A percentile compares a stretch with the other conserved stretches of the same genome.
These are phyloP conservation scores for Penicillium concentricum DNA, from an alignment of 2,329 filamentous ascomycete genomes.

Conservation along the genomic window DNA sequence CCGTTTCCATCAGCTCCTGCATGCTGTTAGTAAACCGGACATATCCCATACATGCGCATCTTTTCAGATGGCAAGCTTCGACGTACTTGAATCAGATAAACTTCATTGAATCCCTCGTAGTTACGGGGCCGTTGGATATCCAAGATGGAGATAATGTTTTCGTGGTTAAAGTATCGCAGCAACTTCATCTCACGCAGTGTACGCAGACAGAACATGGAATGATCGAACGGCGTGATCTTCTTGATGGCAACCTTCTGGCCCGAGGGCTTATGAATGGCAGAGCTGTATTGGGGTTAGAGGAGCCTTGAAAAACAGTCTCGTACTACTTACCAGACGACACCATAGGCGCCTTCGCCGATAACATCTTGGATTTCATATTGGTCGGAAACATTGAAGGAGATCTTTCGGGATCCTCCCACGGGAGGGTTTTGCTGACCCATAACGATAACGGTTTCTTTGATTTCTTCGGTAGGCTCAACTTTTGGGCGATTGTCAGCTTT, in stretches of 20 bases:
- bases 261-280: conserved; percentile 95
- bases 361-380: conserved; percentile 99
- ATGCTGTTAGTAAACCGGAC: background rate
- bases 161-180: conserved; percentile 97
- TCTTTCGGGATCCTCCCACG: conserved; percentile 73
- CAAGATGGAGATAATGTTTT: conserved; percentile 99
- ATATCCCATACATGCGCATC: background rate
- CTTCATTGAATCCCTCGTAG: conserved; percentile 94
- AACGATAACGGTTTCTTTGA: conserved; percentile 26
- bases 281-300: conserved; percentile 55
- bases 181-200: conserved; percentile 99
- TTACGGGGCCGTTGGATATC: conserved; percentile 98
- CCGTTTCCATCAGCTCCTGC: conserved; percentile 97
- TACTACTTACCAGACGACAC: conserved; percentile 86
- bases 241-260: conserved; percentile 99
- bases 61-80: background rate
- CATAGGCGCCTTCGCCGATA: conserved; percentile 96
- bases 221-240: conserved; percentile 99
- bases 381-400: conserved; percentile 99
- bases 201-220: conserved; percentile 97
- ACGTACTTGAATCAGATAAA: conserved; percentile 93
- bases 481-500: conserved; percentile 12
- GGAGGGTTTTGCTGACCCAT: conserved; percentile 48
- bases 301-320: background rate
- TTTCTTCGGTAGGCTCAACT: conserved; percentile 2